These are phyloP conservation scores for Populus alba DNA, from an alignment of 345 rosid genomes.

Conservation along the genomic window DNA sequence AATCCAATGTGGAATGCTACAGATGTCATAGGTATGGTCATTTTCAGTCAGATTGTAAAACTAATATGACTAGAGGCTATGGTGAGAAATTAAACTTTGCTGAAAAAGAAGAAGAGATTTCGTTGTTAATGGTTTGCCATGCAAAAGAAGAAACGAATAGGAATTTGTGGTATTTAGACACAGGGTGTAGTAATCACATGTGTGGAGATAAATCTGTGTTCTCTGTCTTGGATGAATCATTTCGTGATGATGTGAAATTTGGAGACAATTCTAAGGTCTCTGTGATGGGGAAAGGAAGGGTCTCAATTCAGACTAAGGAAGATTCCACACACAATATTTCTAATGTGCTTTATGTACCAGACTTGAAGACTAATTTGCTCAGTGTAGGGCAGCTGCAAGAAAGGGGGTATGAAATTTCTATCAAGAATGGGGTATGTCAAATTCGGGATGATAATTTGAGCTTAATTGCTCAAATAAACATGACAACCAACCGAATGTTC, in stretches of 20 bases:
- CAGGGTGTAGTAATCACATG: slow-evolving; percentile 14
- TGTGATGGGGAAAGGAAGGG: neutral
- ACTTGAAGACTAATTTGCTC: neutral
- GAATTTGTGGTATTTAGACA: slow-evolving; percentile 8
- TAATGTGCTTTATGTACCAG: neutral
- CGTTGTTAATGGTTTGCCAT: neutral
- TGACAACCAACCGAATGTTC: too few species aligned
- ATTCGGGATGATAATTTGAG: neutral
- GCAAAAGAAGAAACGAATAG: neutral
- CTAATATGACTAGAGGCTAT: neutral
- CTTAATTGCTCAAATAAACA: too few species aligned
- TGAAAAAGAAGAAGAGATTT: neutral
- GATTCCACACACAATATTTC: neutral
- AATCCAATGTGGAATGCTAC: neutral
- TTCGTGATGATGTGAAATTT: slow-evolving; percentile 4
- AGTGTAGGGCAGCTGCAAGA: neutral
- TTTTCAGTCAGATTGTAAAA: neutral
- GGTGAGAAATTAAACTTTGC: neutral
- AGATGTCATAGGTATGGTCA: neutral
- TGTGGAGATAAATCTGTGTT: neutral
- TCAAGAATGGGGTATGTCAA: neutral
- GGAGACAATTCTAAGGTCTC: neutral
- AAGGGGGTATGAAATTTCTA: neutral
- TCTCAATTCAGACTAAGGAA: too few species aligned
- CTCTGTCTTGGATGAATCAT: neutral